Conservation (phyloP, 495 filamentous ascomycete genomes). For the Penicillium riverlandense region DNA sequence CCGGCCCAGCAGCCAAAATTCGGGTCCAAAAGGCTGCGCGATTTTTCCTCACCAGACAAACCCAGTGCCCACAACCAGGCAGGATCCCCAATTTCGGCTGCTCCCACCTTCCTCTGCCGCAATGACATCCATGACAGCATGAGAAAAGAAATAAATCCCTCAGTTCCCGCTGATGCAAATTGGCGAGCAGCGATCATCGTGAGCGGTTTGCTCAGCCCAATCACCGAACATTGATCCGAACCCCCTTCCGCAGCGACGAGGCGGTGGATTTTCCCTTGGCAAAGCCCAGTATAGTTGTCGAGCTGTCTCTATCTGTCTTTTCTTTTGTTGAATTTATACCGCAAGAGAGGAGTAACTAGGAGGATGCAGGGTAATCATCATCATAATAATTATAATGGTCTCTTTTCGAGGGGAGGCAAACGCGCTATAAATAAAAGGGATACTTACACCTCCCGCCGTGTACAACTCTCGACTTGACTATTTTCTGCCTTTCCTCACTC, state of each 20-base stretch:
- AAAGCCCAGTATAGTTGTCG: too few relatives aligned
- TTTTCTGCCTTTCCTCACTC: not conserved
- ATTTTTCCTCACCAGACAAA: constrained; percentile 17
- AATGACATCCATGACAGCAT: too few relatives aligned
- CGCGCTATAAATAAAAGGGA: too few relatives aligned
- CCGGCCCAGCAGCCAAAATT: too few relatives aligned
- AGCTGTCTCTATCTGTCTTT: not conserved
- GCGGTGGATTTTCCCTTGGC: too few relatives aligned
- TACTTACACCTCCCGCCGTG: too few relatives aligned
- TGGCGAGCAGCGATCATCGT: constrained; percentile 4
- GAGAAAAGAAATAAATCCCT: constrained; percentile 6
- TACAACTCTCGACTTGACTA: not conserved
- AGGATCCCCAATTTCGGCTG: not conserved
- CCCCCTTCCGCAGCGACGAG: not conserved
- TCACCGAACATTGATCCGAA: not conserved
- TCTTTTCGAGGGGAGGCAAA: too few relatives aligned
- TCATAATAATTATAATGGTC: too few relatives aligned
- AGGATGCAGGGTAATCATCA: too few relatives aligned
- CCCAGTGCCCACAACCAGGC: too few relatives aligned
- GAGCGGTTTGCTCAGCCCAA: constrained; percentile 19
- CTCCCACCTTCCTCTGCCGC: not conserved
- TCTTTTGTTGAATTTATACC: not conserved
- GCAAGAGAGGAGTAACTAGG: not conserved
- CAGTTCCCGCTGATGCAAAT: constrained; percentile 1
- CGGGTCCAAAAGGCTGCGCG: constrained; percentile 5